These are phyloP conservation scores for Paecilomyces niveus DNA, from an alignment of 2,329 filamentous ascomycete genomes.

Conservation along the genomic window DNA sequence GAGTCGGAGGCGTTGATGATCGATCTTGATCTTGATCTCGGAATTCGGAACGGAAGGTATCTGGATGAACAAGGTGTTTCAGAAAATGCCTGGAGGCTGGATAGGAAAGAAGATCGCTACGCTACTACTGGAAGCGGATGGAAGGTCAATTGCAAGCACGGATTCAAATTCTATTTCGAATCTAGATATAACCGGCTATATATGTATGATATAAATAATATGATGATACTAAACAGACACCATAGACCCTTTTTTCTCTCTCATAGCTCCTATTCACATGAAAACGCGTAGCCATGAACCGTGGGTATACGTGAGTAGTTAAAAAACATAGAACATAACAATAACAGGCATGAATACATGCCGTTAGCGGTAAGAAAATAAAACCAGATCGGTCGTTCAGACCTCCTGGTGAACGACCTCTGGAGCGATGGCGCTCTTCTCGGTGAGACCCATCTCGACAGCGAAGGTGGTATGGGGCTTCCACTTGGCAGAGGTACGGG, in stretches of 20 bases:
- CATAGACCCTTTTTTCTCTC: background rate
- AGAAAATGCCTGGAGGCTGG: too few species aligned
- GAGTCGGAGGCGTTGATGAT: too few species aligned
- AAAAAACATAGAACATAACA: background rate
- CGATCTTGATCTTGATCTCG: too few species aligned
- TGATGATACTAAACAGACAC: background rate
- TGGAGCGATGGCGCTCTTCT: conserved; percentile 18
- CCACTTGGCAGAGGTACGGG: conserved; percentile 71
- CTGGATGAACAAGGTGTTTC: too few species aligned
- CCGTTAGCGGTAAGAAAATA: background rate
- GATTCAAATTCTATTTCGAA: background rate
- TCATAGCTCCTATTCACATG: background rate
- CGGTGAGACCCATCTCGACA: conserved; percentile 44
- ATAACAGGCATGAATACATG: too few species aligned
- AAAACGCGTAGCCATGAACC: background rate
- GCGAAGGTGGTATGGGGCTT: conserved; percentile 65
- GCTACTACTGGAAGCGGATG: too few species aligned
- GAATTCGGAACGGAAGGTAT: too few species aligned
- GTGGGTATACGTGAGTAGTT: background rate
- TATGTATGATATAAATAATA: background rate
- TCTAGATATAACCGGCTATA: background rate
- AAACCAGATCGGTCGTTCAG: background rate
- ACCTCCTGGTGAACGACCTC: background rate
- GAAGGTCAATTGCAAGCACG: too few species aligned
- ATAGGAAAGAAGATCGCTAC: too few species aligned